Base-by-base conservation (phyloP, 768 basidiomycete species). In the Sporobolomyces phaffii region DNA sequence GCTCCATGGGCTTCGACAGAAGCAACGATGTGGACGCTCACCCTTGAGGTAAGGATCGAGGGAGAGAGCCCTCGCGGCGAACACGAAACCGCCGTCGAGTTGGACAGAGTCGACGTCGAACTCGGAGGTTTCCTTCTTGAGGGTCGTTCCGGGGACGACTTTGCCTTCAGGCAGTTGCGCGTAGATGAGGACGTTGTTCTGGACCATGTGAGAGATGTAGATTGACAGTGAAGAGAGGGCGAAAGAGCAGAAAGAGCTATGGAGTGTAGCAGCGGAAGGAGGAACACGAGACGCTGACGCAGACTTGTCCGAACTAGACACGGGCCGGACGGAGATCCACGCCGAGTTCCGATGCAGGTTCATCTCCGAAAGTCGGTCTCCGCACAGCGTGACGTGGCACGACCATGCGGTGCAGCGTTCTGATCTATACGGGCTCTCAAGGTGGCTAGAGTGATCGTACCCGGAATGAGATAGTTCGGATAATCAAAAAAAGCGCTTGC, bases 41-140 rank as follows among this genome's bases (percentile, higher is more conserved):
- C 65, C 65, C 9, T 68, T 52, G 72, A 76, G 68, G 74, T 77
- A 77, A 2, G 77, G 77, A 65, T 77, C 76, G n/a, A 76, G 52
- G 7, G 67, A 70, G 47, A 74, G 33, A 41, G 69, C 44, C 43
- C 52, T 56, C 34, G 22, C 2, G 57, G 68, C 65, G 62, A 73
- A 53, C 52, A 76, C 63, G 49, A 73, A 38, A 18, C 60, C 69
- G 14, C 64, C 62, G 7, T 65, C 31, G 54, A 67, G 63, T 9
- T 36, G 26, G 10, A 67, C 64, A 17, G 44, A 49, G 18, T 74
- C 76, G 47, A 73, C 58, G 57, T 76, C 73, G 60, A 75, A 43
- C 33, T 44, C 36, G 3, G 40, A n/a, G 8, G 40, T 49, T 17
- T 38, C 44, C 28, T 58, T 57, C 44, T 65, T 62, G 49, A 70